Conservation (phyloP, 805 yeast genomes). For the Lachancea fermentati region DNA sequence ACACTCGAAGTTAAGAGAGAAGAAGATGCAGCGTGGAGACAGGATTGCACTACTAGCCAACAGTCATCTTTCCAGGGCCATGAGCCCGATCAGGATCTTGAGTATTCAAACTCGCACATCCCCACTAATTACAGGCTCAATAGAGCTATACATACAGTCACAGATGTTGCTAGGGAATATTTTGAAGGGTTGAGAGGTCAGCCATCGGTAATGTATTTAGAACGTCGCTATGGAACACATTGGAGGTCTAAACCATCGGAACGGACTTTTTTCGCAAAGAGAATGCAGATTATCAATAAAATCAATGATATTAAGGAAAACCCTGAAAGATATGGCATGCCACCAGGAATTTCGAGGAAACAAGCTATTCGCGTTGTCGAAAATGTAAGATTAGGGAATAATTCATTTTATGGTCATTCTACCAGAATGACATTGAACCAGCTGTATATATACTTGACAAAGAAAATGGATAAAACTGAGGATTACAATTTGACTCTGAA, state of each 20-base stretch:
- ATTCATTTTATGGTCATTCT: slow-evolving; percentile 17
- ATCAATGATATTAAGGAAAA: slow-evolving; percentile 19
- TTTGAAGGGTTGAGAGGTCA: slow-evolving; percentile 26
- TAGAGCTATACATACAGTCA: slow-evolving; percentile 23
- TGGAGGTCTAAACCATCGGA: slow-evolving; percentile 28
- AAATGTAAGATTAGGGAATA: slow-evolving; percentile 28
- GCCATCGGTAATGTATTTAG: slow-evolving; percentile 25
- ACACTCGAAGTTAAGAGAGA: slow-evolving; percentile 1
- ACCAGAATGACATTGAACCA: slow-evolving; percentile 22
- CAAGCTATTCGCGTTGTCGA: slow-evolving; percentile 25
- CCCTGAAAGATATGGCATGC: slow-evolving; percentile 20
- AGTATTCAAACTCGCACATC: background rate
- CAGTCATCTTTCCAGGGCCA: slow-evolving; percentile 2
- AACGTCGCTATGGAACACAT: slow-evolving; percentile 25
- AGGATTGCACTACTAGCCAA: slow-evolving; percentile 1
- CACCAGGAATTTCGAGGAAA: slow-evolving; percentile 14
- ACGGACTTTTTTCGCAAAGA: slow-evolving; percentile 25
- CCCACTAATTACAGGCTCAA: slow-evolving; percentile 17
- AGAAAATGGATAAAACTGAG: slow-evolving; percentile 19
- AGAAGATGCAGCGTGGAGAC: slow-evolving; percentile 4
- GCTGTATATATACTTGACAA: slow-evolving; percentile 25
- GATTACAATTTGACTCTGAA: slow-evolving; percentile 22
- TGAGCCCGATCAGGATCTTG: slow-evolving; percentile 3
- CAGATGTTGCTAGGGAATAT: slow-evolving; percentile 27
- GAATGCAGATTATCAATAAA: slow-evolving; percentile 24